phyloP scores from a whole-genome alignment of 73 alveolate genomes.

The Paramecium bursaria region DNA sequence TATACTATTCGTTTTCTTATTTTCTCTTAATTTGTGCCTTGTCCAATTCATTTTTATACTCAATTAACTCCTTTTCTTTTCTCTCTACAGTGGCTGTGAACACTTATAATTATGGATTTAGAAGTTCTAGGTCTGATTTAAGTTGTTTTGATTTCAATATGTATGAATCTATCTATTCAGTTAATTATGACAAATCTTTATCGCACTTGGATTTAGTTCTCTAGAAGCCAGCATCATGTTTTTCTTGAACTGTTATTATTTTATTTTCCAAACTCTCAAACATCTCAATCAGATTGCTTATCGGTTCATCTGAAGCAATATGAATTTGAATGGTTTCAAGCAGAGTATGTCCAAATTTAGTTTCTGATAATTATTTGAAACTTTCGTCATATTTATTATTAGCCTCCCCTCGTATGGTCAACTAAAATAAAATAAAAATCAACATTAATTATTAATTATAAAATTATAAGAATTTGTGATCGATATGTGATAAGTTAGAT shows the following conservation, averaged over 20 bases:
- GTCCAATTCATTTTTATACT: conserved; percentile 17
- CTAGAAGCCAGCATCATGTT: conserved; percentile 15
- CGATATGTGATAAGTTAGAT: no score
- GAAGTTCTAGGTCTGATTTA: conserved; percentile 28
- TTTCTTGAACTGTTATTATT: conserved; percentile 2
- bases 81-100: conserved; percentile 39
- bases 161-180: neutral
- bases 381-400: no score
- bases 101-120: neutral
- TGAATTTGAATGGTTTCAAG: conserved; percentile 50
- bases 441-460: no score
- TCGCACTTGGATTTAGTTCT: conserved; percentile 11
- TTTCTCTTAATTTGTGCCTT: conserved; percentile 2
- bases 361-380: no score
- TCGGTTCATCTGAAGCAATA: conserved; percentile 34
- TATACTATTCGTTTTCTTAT: conserved; percentile 5
- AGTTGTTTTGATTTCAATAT: conserved; percentile 16
- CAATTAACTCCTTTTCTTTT: conserved; percentile 41
- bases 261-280: neutral
- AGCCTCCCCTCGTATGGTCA: no score
- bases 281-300: conserved; percentile 26
- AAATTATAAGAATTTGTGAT: no score
- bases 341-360: conserved; percentile 19
- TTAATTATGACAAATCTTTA: neutral
- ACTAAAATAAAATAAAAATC: no score